A percentile compares a stretch with the other conserved stretches of the same genome.
These are phyloP conservation scores for Scortechinia acanthostroma DNA, from an alignment of 2,329 filamentous ascomycete species.

Conservation along the genomic window DNA sequence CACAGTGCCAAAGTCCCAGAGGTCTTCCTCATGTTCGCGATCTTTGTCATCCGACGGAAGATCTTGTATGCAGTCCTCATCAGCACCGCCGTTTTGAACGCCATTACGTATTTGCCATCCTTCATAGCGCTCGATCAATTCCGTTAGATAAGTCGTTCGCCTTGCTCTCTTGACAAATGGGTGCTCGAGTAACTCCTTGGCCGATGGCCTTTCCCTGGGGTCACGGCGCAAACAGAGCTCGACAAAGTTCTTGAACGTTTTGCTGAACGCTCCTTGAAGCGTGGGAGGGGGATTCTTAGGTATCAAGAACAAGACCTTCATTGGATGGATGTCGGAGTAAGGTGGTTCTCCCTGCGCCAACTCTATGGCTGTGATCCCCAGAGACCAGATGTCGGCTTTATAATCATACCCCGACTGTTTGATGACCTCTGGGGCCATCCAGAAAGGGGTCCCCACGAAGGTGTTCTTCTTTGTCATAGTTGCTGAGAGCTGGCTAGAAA, in stretches of 20 bases:
- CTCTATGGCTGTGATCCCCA: conserved; percentile 89
- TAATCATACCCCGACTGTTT: conserved; percentile 97
- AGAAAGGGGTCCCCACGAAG: conserved; percentile 95
- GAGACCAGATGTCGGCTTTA: conserved; percentile 95
- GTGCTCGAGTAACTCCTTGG: conserved; percentile 80
- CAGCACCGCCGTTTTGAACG: too few relatives aligned
- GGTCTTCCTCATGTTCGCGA: conserved; percentile 41
- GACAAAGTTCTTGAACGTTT: conserved; percentile 77
- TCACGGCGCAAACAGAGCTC: conserved; percentile 81
- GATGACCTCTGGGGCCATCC: conserved; percentile 99
- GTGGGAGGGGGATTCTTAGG: conserved; percentile 85
- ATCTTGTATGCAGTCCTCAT: conserved; percentile 31
- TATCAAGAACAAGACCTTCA: conserved; percentile 96
- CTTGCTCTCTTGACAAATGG: conserved; percentile 87
- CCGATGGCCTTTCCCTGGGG: conserved; percentile 79
- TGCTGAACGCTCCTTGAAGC: conserved; percentile 69
- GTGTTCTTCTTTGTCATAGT: conserved; percentile 99
- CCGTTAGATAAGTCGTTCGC: conserved; percentile 91
- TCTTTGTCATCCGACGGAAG: conserved; percentile 16
- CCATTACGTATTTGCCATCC: conserved; percentile 77
- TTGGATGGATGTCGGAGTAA: conserved; percentile 92
- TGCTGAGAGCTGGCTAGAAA: conserved; percentile 88
- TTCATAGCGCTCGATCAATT: conserved; percentile 84
- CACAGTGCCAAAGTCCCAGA: conserved; percentile 98
- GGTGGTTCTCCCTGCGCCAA: conserved; percentile 87